Percentiles rank a stretch among this genome's conserved stretches.
Conservation (phyloP, 2,329 filamentous ascomycete genomes). For the Pseudogymnoascus sp. region DNA sequence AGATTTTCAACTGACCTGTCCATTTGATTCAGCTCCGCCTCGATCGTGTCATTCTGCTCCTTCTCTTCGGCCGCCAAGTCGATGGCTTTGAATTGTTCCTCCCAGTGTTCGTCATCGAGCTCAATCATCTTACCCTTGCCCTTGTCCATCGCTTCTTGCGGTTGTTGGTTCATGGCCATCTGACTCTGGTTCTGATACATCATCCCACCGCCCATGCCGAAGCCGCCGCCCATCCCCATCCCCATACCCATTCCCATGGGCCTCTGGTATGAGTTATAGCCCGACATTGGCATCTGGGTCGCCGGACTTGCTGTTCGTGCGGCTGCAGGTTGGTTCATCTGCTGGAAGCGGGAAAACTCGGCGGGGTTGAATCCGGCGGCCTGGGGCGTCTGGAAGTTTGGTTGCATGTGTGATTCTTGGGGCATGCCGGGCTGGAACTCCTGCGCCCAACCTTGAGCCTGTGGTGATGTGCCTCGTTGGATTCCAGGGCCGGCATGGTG, state of each 20-base stretch:
- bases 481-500: slow-evolving; percentile 25
- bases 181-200: slow-evolving; percentile 37
- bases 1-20: slow-evolving; percentile 67
- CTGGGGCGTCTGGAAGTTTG: slow-evolving; percentile 55
- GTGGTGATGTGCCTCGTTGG: slow-evolving; percentile 29
- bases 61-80: slow-evolving; percentile 54
- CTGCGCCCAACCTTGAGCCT: slow-evolving; percentile 50
- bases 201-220: slow-evolving; percentile 49
- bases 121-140: slow-evolving; percentile 93
- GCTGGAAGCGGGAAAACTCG: slow-evolving; percentile 83
- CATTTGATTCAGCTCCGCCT: slow-evolving; percentile 74
- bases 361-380: slow-evolving; percentile 65
- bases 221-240: slow-evolving; percentile 39
- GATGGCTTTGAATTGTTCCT: slow-evolving; percentile 89
- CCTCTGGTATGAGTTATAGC: slow-evolving; percentile 46
- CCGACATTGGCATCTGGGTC: slow-evolving; percentile 38
- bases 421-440: slow-evolving; percentile 55
- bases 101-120: slow-evolving; percentile 90
- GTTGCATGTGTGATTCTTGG: slow-evolving; percentile 61
- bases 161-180: slow-evolving; percentile 34
- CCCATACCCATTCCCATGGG: slow-evolving; percentile 51
- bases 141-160: slow-evolving; percentile 42
- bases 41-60: slow-evolving; percentile 31
- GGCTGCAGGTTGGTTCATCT: slow-evolving; percentile 55
- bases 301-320: slow-evolving; percentile 55